These are phyloP conservation scores for Zoysia pacifica DNA, from an alignment of 176 grass and related monocot species.

Conservation along the genomic window DNA sequence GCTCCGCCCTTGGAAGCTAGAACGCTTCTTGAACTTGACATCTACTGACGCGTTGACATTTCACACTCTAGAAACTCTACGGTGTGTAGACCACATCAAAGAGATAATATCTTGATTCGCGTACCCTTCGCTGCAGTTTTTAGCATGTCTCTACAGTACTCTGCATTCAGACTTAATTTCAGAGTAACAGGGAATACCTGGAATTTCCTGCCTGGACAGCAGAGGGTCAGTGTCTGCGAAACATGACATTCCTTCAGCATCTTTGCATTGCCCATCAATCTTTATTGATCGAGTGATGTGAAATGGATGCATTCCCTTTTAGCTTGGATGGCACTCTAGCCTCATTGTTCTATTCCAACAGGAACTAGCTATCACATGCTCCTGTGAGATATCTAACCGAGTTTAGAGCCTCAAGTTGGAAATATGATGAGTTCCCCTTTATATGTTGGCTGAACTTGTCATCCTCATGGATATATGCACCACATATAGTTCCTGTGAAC, in stretches of 20 bases:
- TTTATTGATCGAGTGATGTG: constrained; percentile 46
- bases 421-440: constrained; percentile 20
- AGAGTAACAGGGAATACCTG: constrained; percentile 30
- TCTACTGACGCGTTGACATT: constrained; percentile 27
- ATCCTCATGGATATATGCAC: constrained; percentile 35
- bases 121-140: constrained; percentile 15
- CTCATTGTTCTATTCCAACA: constrained; percentile 8
- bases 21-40: constrained; percentile 26
- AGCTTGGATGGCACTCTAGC: constrained; percentile 9
- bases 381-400: background rate
- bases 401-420: constrained; percentile 23
- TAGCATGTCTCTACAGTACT: background rate
- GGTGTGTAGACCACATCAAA: constrained; percentile 39
- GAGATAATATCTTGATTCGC: constrained; percentile 38
- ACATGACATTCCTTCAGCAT: constrained; percentile 47
- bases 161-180: constrained; percentile 15
- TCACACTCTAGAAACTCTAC: constrained; percentile 33
- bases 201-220: constrained; percentile 40
- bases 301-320: constrained; percentile 27
- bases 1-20: background rate
- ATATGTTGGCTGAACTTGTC: constrained; percentile 29
- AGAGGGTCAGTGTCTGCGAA: constrained; percentile 15
- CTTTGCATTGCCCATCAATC: background rate
- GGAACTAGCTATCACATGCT: constrained; percentile 16
- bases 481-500: constrained; percentile 22